Evolutionary conservation across 176 grass and related monocot genomes (phyloP).

Genomic region (Chloris gayana): DNA sequence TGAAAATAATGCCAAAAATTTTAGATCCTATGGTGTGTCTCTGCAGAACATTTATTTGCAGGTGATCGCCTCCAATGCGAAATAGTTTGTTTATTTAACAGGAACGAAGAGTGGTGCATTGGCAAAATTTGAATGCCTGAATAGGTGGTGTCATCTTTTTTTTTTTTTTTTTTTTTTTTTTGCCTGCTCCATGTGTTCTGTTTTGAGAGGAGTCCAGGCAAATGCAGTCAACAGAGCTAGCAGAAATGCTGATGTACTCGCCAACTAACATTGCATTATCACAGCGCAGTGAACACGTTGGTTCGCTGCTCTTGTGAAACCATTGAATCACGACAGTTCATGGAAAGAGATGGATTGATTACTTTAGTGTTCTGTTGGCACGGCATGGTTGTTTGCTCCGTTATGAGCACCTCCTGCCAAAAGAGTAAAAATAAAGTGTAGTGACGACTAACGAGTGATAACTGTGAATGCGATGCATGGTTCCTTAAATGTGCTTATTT

Average conservation of each 20-base stretch:
- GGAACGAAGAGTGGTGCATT: not conserved
- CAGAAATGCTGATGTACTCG: conserved; percentile 9
- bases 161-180: no score
- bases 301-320: conserved; percentile 20
- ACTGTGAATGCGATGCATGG: not conserved
- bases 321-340: not conserved
- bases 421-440: not conserved
- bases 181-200: not conserved
- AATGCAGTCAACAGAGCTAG: conserved; percentile 7
- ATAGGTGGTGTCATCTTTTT: not conserved
- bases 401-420: not conserved
- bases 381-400: not conserved
- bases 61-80: not conserved
- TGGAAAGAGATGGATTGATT: not conserved
- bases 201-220: not conserved
- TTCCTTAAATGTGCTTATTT: not conserved
- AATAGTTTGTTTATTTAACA: not conserved
- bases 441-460: not conserved
- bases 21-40: conserved; percentile 6
- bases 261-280: conserved; percentile 21
- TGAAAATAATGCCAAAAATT: not conserved
- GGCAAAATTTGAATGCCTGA: not conserved
- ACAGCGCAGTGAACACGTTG: not conserved
- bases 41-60: not conserved
- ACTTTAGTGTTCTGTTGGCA: conserved; percentile 11